Conservation (phyloP, 306 rosid genomes). For the Glycine latifolia region DNA sequence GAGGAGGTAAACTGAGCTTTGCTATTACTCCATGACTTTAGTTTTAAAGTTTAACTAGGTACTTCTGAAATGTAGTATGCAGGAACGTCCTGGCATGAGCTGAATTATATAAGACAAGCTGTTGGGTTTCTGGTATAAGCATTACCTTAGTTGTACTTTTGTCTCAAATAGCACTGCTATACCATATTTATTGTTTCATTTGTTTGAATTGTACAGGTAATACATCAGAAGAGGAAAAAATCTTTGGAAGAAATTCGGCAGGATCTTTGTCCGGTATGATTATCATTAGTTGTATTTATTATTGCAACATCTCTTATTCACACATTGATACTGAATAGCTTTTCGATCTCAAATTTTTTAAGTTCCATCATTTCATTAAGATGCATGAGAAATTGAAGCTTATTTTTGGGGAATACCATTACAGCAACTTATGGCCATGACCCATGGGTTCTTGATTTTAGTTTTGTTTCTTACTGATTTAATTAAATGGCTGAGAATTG, state of each 20-base stretch:
- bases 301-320: background rate
- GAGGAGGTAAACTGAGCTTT: constrained; percentile 65
- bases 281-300: constrained; percentile 17
- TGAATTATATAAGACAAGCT: constrained; percentile 84
- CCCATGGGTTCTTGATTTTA: background rate
- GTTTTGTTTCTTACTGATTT: constrained; percentile 4
- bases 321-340: too few relatives aligned
- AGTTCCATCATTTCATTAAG: too few relatives aligned
- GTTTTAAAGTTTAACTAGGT: constrained; percentile 34
- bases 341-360: too few relatives aligned
- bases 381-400: too few relatives aligned
- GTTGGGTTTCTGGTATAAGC: constrained; percentile 86
- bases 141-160: background rate
- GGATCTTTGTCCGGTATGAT: constrained; percentile 90
- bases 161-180: background rate
- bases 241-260: constrained; percentile 80
- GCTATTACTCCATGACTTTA: constrained; percentile 4
- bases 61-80: constrained; percentile 62
- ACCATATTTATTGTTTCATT: constrained; percentile 13
- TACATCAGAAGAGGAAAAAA: constrained; percentile 90
- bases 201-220: constrained; percentile 64
- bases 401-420: too few relatives aligned
- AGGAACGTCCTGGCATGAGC: constrained; percentile 92
- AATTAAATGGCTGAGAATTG: background rate
- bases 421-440: background rate